phyloP scores from a whole-genome alignment of 306 rosid species.

The Acacia confusa region DNA sequence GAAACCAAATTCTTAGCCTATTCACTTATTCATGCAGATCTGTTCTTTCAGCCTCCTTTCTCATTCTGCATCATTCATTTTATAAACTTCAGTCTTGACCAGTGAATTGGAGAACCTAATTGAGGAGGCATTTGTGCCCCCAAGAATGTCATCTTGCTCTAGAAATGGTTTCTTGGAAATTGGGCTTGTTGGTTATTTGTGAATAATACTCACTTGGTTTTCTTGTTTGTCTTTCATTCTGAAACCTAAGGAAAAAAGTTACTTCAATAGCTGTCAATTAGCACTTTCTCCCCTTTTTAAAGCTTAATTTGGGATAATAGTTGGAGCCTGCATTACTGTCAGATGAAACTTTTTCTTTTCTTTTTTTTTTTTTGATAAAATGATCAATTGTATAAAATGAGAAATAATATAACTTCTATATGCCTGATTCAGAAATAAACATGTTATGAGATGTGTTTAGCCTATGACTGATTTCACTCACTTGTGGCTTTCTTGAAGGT shows the following conservation, averaged over 20 bases:
- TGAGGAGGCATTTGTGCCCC: not conserved
- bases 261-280: not conserved
- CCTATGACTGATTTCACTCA: not conserved
- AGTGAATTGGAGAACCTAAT: not conserved
- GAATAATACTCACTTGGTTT: not conserved
- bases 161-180: not conserved
- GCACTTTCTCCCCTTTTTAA: not conserved
- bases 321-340: not conserved
- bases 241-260: not conserved
- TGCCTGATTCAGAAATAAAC: not conserved
- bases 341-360: not conserved
- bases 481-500: slow-evolving; percentile 45
- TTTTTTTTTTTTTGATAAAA: too few species aligned
- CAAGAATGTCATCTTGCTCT: not conserved
- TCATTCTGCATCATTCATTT: not conserved
- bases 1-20: not conserved
- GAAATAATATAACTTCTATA: not conserved
- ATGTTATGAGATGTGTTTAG: not conserved
- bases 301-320: not conserved
- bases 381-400: not conserved
- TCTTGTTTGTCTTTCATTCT: not conserved
- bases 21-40: not conserved
- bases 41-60: not conserved
- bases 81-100: not conserved
- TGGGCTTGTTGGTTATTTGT: not conserved